Base-by-base conservation (phyloP, 148 eudicot species). In the Camellia lanceoleosa region DNA sequence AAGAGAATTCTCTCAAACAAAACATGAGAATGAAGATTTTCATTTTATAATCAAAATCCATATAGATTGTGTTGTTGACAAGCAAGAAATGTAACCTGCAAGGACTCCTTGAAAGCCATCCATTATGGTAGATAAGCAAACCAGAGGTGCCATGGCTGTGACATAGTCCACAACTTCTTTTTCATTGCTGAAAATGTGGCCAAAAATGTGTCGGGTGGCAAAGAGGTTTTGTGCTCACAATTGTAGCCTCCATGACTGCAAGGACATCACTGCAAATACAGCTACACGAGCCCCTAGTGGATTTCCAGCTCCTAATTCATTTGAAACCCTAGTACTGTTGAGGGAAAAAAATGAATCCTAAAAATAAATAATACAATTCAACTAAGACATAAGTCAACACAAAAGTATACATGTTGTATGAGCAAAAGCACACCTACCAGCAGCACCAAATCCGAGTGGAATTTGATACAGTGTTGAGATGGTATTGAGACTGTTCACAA, bases 361-460 rank as follows among this genome's bases (percentile, higher is more conserved):
- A 30, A 30, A 30, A 30, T 30, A 30, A 30, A 30, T 30, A 30
- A 30, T 30, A 30, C 38, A 30, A 30, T 30, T 30, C 38, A 30
- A 7, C 52, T 19, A 69, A 44, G 30, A 7, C 7, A 73, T 0
- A 73, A 3, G 7, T 30, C 38, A 1, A 30, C 38, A 30, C 1
- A 30, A 30, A 30, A 30, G 38, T 30, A 30, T 30, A 30, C 38
- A 30, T 30, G 38, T 30, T 30, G 1, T 30, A 30, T 30, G 38
- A 30, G 7, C 15, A 1, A 0, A 52, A 41, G 63, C 80, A 19
- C 75, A 93, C 97, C 95, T 93, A 75, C 82, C 93, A 75, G 93
- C 93, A 41, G 91, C 92, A 80, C 86, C 91, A 18, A 93, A 76
- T 80, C 95, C 95, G 74, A 80, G 87, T 44, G 97, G 95, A 59